Conservation (phyloP, 169 alveolate genomes). For the Eimeria maxima region DNA sequence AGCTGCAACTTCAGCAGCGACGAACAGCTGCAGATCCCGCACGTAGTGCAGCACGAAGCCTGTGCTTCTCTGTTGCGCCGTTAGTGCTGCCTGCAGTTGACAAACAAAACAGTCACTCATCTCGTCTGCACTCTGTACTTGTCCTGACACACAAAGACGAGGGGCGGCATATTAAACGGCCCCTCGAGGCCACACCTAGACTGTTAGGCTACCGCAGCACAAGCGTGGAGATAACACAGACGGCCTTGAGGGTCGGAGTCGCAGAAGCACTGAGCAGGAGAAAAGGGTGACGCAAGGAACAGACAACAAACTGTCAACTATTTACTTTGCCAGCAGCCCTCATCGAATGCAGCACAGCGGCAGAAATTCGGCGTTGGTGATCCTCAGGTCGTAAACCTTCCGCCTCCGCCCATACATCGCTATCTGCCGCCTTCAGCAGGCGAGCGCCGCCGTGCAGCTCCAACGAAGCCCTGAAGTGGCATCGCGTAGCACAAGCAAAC, state of each 20-base stretch:
- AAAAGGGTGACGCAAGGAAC: neutral
- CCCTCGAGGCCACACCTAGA: neutral
- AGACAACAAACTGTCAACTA: neutral
- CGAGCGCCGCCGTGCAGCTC: constrained; percentile 46
- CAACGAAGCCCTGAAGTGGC: constrained; percentile 20
- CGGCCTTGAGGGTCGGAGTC: neutral
- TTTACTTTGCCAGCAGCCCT: constrained; percentile 68
- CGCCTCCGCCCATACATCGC: constrained; percentile 57
- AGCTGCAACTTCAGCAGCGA: constrained; percentile 68
- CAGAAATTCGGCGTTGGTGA: constrained; percentile 57
- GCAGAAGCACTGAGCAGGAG: neutral
- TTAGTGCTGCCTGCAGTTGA: constrained; percentile 66
- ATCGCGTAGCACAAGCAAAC: neutral
- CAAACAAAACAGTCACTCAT: neutral
- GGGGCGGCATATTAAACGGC: neutral
- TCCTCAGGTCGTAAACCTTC: constrained; percentile 19
- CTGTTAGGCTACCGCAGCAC: neutral
- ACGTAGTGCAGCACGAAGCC: constrained; percentile 72
- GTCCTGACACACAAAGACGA: neutral
- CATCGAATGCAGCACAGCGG: constrained; percentile 61
- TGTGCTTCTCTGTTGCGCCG: constrained; percentile 73
- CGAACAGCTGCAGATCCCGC: constrained; percentile 71
- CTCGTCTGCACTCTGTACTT: neutral
- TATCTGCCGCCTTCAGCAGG: constrained; percentile 48
- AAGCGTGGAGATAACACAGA: neutral